Conservation (phyloP, 495 filamentous ascomycete species). For the Tuber calosporum region DNA sequence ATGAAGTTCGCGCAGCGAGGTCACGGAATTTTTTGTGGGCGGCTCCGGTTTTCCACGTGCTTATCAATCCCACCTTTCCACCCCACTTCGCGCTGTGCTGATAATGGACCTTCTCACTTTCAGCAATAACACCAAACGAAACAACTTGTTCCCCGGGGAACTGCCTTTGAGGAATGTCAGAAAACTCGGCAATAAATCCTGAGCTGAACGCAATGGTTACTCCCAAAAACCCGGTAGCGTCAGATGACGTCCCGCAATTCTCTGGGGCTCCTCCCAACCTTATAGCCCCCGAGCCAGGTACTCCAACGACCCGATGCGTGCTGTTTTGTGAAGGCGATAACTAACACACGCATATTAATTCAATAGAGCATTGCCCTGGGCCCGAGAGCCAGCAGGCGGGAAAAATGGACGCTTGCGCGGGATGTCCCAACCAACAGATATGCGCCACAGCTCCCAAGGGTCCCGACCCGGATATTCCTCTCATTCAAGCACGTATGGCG, state of each 20-base stretch:
- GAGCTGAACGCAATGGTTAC: slow-evolving; percentile 17
- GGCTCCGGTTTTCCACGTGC: slow-evolving; percentile 26
- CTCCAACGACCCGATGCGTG: slow-evolving; percentile 7
- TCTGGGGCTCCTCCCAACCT: slow-evolving; percentile 67
- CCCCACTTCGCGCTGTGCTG: slow-evolving; percentile 7
- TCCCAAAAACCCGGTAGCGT: slow-evolving; percentile 9
- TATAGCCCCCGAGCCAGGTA: slow-evolving; percentile 83
- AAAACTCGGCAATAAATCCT: neutral
- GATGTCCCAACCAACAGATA: slow-evolving; percentile 91
- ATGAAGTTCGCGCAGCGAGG: neutral
- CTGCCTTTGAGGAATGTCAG: slow-evolving; percentile 4
- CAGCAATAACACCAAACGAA: slow-evolving; percentile 5
- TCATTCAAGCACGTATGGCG: slow-evolving; percentile 76
- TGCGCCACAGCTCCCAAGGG: slow-evolving; percentile 92
- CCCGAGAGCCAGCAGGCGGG: slow-evolving; percentile 83
- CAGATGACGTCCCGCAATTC: slow-evolving; percentile 52
- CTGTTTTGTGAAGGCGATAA: neutral
- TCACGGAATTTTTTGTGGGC: neutral
- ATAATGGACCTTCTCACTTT: neutral
- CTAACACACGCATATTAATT: slow-evolving; percentile 7
- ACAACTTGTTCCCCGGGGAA: neutral
- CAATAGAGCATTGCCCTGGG: slow-evolving; percentile 81
- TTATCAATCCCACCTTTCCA: slow-evolving; percentile 34
- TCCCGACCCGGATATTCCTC: slow-evolving; percentile 84
- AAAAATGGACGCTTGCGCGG: slow-evolving; percentile 77